Conservation (phyloP, 2,329 filamentous ascomycete species). For the Zasmidium citrigriseum region DNA sequence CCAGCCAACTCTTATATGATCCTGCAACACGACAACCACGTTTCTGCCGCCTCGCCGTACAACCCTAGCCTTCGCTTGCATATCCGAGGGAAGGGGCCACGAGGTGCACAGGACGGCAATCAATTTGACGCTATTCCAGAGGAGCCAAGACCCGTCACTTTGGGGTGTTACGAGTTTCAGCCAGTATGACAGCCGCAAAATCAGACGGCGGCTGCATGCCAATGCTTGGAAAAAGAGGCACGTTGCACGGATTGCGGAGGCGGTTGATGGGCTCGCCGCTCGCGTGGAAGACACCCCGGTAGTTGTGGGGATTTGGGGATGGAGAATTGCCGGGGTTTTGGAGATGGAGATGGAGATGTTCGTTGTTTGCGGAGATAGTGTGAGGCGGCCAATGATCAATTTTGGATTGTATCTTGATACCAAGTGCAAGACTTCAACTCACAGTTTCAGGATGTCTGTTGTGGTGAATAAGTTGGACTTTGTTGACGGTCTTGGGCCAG, state of each 20-base stretch:
- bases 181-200: background rate
- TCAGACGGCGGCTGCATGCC: background rate
- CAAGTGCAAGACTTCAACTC: too few relatives aligned
- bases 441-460: too few relatives aligned
- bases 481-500: too few relatives aligned
- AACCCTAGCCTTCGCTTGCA: background rate
- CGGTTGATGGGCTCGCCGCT: background rate
- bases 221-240: background rate
- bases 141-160: background rate
- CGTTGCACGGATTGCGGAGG: background rate
- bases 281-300: background rate
- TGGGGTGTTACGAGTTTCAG: background rate
- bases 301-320: background rate
- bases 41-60: background rate
- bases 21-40: background rate
- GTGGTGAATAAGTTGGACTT: too few relatives aligned
- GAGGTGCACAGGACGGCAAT: background rate
- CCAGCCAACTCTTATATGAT: background rate
- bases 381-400: too few relatives aligned
- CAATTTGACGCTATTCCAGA: background rate
- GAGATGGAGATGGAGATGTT: background rate
- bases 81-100: background rate
- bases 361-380: too few relatives aligned
- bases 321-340: background rate
- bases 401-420: too few relatives aligned